Conservation (phyloP, 768 basidiomycete genomes). For the Boletus rufocinnamomeus region DNA sequence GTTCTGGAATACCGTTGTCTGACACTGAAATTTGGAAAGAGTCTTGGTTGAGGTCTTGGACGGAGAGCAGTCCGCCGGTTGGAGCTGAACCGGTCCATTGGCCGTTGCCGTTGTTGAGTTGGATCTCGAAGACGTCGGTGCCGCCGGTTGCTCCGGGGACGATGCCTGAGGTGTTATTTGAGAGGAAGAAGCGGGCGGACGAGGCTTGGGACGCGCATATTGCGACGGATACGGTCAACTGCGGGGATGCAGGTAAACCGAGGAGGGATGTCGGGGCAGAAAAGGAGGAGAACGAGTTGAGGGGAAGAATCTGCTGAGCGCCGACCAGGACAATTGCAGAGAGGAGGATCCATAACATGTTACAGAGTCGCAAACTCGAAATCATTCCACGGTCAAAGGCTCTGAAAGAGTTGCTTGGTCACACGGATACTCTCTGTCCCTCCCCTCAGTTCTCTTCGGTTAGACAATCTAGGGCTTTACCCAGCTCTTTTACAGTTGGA, state of each 20-base stretch:
- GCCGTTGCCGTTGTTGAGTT: constrained; percentile 49
- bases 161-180: constrained; percentile 45
- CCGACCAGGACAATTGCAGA: not conserved
- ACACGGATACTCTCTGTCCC: too few species aligned
- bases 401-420: too few species aligned
- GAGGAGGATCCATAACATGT: not conserved
- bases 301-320: constrained; percentile 31
- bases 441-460: too few species aligned
- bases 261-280: constrained; percentile 37
- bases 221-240: constrained; percentile 50
- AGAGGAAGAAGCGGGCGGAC: constrained; percentile 58
- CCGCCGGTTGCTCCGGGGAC: constrained; percentile 42
- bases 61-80: constrained; percentile 53
- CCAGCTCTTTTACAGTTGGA: too few species aligned
- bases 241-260: constrained; percentile 41
- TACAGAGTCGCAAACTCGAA: too few species aligned
- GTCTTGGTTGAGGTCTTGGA: constrained; percentile 42
- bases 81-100: constrained; percentile 49
- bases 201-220: constrained; percentile 41
- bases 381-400: too few species aligned
- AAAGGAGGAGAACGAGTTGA: constrained; percentile 42
- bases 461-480: too few species aligned
- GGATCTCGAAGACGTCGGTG: constrained; percentile 49
- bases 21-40: constrained; percentile 64
- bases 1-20: constrained; percentile 36